Evolutionary conservation across 192 early-diverging fungal genomes (phyloP).

Genomic region (Gigaspora rosea): DNA sequence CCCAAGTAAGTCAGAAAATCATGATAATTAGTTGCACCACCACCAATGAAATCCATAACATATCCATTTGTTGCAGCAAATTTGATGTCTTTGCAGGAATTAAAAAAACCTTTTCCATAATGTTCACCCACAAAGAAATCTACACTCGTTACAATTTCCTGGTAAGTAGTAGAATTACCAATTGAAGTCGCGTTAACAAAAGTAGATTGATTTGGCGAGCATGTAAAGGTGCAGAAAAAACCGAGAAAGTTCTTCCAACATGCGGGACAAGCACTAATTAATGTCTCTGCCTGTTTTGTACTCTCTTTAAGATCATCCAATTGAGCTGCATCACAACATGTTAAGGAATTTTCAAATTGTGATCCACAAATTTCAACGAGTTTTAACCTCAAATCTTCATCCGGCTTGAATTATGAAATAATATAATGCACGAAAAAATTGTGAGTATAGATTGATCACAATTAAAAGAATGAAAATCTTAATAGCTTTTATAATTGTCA

Average conservation of each 20-base stretch:
- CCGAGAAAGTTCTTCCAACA: conserved; percentile 67
- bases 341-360: conserved; percentile 45
- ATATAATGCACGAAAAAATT: conserved; percentile 1
- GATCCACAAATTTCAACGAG: conserved; percentile 57
- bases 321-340: conserved; percentile 61
- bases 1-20: conserved; percentile 61
- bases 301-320: conserved; percentile 47
- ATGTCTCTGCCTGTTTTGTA: conserved; percentile 53
- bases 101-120: conserved; percentile 57
- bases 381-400: conserved; percentile 41
- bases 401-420: conserved; percentile 36
- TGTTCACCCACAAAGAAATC: conserved; percentile 58
- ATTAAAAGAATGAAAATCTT: no score
- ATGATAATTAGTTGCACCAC: conserved; percentile 58
- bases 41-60: conserved; percentile 68
- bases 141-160: conserved; percentile 44
- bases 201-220: conserved; percentile 64
- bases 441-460: not conserved
- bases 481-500: no score
- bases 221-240: conserved; percentile 68
- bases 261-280: conserved; percentile 63
- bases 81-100: conserved; percentile 70
- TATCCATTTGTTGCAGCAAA: conserved; percentile 66
- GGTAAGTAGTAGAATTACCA: conserved; percentile 32
- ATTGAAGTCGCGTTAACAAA: conserved; percentile 62